Evolutionary conservation across 371 early-diverging fungal genomes (phyloP).

Genomic region (Dichotomocladium elegans): DNA sequence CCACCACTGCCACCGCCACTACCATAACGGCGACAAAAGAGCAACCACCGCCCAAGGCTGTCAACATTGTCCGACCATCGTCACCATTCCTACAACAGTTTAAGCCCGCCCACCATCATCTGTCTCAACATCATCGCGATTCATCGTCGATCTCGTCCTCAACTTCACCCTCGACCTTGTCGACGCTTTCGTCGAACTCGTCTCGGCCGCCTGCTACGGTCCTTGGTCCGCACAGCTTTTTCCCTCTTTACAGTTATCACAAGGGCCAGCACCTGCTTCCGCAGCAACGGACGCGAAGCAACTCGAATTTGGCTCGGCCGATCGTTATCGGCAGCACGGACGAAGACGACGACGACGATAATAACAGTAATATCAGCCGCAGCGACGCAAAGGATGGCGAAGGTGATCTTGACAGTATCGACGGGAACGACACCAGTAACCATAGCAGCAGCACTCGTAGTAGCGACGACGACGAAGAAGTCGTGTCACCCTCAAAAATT

Average conservation of each 20-base stretch:
- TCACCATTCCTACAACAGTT: conserved; percentile 17
- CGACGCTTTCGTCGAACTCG: neutral
- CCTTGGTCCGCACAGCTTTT: conserved; percentile 10
- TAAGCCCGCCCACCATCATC: conserved; percentile 14
- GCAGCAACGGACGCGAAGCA: conserved; percentile 13
- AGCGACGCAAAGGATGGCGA: conserved; percentile 5
- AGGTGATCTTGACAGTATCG: conserved; percentile 19
- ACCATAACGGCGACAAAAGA: conserved; percentile 6
- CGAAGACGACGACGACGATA: conserved; percentile 5
- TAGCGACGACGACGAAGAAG: conserved; percentile 10
- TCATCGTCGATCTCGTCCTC: conserved; percentile 11
- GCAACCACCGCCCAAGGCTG: conserved; percentile 18
- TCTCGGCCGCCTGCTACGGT: conserved; percentile 12
- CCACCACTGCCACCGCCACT: neutral
- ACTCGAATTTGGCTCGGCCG: conserved; percentile 13
- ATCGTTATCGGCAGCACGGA: conserved; percentile 6
- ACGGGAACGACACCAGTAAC: conserved; percentile 11
- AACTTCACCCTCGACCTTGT: conserved; percentile 16
- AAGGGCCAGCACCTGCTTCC: conserved; percentile 9
- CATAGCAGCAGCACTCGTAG: conserved; percentile 1
- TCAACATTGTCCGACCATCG: conserved; percentile 23
- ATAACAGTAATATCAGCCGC: neutral
- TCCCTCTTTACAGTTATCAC: conserved; percentile 12
- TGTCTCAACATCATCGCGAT: neutral
- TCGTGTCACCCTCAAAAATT: conserved; percentile 20